phyloP scores from a whole-genome alignment of 169 alveolate genomes.

The Cryptosporidium baileyi region DNA sequence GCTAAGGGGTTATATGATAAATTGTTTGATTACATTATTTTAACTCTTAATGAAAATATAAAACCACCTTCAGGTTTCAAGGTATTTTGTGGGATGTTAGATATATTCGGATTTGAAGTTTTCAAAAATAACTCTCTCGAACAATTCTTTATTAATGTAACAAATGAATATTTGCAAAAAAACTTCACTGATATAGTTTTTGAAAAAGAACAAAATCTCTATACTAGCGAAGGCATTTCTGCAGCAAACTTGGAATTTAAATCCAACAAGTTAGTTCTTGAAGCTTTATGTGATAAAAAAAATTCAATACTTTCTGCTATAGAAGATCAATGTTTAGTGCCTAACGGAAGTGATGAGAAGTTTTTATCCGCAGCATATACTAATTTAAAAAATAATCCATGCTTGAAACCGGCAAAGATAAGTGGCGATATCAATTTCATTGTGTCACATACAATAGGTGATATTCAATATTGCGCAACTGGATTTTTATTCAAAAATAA shows the following conservation, averaged over 20 bases:
- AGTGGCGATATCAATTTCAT: slow-evolving; percentile 82
- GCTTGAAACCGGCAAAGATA: slow-evolving; percentile 83
- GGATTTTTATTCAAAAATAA: slow-evolving; percentile 84
- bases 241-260: slow-evolving; percentile 83
- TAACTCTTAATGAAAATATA: slow-evolving; percentile 90
- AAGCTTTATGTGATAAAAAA: slow-evolving; percentile 73
- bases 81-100: slow-evolving; percentile 92
- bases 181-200: slow-evolving; percentile 93
- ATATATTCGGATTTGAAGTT: slow-evolving; percentile 96
- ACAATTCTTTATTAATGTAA: slow-evolving; percentile 93
- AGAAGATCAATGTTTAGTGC: slow-evolving; percentile 91
- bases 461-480: slow-evolving; percentile 80
- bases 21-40: slow-evolving; percentile 93
- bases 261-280: slow-evolving; percentile 76
- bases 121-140: slow-evolving; percentile 94
- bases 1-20: slow-evolving; percentile 95
- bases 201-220: slow-evolving; percentile 86
- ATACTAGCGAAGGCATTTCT: slow-evolving; percentile 85
- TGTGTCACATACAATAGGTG: slow-evolving; percentile 84
- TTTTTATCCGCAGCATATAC: slow-evolving; percentile 79
- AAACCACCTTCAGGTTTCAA: slow-evolving; percentile 86
- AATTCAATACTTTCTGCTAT: slow-evolving; percentile 81
- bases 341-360: slow-evolving; percentile 89
- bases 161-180: slow-evolving; percentile 95
- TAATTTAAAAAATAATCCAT: slow-evolving; percentile 73